Conservation (phyloP, 495 filamentous ascomycete genomes). For the Amniculicola lignicola region DNA sequence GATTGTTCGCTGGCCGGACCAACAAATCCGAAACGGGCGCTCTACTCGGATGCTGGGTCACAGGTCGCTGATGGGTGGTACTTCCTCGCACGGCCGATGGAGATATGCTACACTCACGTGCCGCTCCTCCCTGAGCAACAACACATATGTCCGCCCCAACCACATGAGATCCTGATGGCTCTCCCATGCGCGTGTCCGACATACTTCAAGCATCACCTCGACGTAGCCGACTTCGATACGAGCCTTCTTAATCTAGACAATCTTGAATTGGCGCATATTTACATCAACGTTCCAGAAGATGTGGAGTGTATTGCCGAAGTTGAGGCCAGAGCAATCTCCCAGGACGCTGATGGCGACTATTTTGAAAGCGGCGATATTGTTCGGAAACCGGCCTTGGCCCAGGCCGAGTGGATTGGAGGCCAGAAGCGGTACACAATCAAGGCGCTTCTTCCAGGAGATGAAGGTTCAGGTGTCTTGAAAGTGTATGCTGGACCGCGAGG, state of each 20-base stretch:
- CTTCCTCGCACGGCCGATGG: constrained; percentile 80
- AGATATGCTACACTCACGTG: constrained; percentile 93
- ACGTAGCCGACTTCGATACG: constrained; percentile 87
- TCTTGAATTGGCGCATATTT: constrained; percentile 86
- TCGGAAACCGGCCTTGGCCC: constrained; percentile 80
- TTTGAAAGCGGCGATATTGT: constrained; percentile 90
- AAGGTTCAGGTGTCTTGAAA: constrained; percentile 85
- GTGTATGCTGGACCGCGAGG: constrained; percentile 92
- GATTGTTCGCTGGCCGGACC: constrained; percentile 90
- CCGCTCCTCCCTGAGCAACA: constrained; percentile 81
- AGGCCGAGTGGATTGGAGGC: constrained; percentile 85
- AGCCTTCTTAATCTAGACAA: constrained; percentile 81
- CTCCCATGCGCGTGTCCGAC: constrained; percentile 81
- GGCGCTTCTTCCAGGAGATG: constrained; percentile 82
- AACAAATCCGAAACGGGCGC: constrained; percentile 73
- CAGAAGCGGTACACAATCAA: constrained; percentile 90
- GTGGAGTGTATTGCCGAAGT: constrained; percentile 91
- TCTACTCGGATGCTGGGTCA: constrained; percentile 68
- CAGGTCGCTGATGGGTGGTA: constrained; percentile 81
- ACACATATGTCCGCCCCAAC: constrained; percentile 85
- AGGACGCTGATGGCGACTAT: constrained; percentile 83
- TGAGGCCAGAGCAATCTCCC: constrained; percentile 72
- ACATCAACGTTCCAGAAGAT: constrained; percentile 80
- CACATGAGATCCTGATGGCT: constrained; percentile 76
- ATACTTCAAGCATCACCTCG: constrained; percentile 75